These are phyloP conservation scores for Amaranthus hypochondriacus DNA, from an alignment of 148 eudicot species.

Conservation along the genomic window DNA sequence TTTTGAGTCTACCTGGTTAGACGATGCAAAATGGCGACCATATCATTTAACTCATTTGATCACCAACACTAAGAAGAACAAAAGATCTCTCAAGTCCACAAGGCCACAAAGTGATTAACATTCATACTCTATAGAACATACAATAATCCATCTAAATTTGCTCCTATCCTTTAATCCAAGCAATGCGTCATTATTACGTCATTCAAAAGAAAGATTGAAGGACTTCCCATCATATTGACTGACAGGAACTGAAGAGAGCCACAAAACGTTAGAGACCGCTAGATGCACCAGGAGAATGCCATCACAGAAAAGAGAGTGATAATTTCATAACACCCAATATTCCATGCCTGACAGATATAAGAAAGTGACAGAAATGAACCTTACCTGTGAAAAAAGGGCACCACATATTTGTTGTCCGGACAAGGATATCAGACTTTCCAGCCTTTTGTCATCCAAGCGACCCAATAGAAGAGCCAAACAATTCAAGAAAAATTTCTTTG, in stretches of 20 bases:
- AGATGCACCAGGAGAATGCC: neutral
- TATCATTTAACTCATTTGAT: neutral
- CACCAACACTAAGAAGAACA: neutral
- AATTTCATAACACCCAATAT: neutral
- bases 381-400: conserved; percentile 63
- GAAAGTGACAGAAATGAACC: neutral
- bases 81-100: neutral
- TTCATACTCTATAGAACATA: neutral
- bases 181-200: neutral
- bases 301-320: neutral
- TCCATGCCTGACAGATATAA: neutral
- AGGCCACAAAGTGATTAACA: neutral
- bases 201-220: neutral
- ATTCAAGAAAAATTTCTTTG: conserved; percentile 61
- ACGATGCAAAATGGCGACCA: neutral
- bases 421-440: conserved; percentile 40
- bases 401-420: conserved; percentile 47
- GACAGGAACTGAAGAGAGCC: neutral
- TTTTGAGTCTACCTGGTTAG: neutral
- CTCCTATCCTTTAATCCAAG: neutral
- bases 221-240: neutral
- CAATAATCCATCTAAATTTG: neutral
- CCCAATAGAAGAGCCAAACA: conserved; percentile 73
- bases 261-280: neutral
- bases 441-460: conserved; percentile 44